A percentile compares a stretch with the other conserved stretches of the same genome.
These are phyloP conservation scores for Xylariaceae sp. DNA, from an alignment of 2,329 filamentous ascomycete genomes.

Conservation along the genomic window DNA sequence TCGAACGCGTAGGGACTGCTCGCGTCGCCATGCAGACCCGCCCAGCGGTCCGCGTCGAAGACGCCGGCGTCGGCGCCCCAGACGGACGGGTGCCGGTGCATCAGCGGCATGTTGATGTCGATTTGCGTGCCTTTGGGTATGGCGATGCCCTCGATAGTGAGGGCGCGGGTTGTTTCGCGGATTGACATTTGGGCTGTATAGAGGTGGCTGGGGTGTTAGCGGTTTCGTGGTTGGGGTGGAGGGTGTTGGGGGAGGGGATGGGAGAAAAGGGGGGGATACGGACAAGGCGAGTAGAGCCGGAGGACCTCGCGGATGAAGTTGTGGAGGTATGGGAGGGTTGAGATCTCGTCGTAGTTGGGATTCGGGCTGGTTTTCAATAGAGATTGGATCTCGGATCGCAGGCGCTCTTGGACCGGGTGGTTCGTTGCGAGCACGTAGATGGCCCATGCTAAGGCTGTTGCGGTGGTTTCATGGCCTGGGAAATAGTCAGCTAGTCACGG, in stretches of 20 bases:
- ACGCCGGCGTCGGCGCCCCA: constrained; percentile 29
- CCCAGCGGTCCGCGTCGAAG: constrained; percentile 33
- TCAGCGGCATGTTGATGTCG: constrained; percentile 25
- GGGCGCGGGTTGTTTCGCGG: constrained; percentile 24
- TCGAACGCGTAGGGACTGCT: constrained; percentile 37
- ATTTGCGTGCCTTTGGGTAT: constrained; percentile 33
- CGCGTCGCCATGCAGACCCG: constrained; percentile 10
- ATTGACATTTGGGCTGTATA: constrained; percentile 20
- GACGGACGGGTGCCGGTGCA: constrained; percentile 19
- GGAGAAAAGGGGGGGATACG: constrained; percentile 3
- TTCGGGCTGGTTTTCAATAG: constrained; percentile 18
- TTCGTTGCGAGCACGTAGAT: constrained; percentile 36
- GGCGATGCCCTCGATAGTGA: constrained; percentile 28
- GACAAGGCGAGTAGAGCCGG: constrained; percentile 39
- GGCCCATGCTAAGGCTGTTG: constrained; percentile 39
- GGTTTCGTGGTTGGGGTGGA: background rate
- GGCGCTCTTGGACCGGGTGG: constrained; percentile 36
- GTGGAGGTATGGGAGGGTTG: constrained; percentile 38
- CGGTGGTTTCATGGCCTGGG: constrained; percentile 41
- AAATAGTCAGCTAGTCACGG: background rate
- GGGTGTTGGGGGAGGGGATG: background rate
- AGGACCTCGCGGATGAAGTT: constrained; percentile 41
- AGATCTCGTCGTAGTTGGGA: constrained; percentile 35
- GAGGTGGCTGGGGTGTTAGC: background rate
- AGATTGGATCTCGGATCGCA: constrained; percentile 37